Evolutionary conservation across 2,329 filamentous ascomycete species (phyloP), one percentile per base, ranked within the genome.

Genomic region (Blastomyces parvus): DNA sequence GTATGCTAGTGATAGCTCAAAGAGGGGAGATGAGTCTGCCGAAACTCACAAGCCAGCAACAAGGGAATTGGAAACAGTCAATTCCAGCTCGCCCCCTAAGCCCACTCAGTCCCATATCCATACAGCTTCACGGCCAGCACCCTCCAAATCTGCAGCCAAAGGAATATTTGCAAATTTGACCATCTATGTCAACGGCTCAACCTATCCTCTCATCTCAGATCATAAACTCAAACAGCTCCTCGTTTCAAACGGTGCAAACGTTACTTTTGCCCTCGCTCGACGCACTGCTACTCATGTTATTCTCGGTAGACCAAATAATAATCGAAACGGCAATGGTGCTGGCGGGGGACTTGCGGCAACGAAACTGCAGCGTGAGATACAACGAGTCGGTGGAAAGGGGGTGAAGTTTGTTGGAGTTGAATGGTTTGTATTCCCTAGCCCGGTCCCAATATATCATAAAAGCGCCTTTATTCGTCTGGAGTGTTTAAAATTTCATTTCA

Each of bases 171-270:
- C 83, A 55, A 84, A 86, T 19, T 81, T 91, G 27, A 86, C 84
- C 60, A 83, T 96, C 69, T 94, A 93, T 77, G 83, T 97, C 75
- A 96, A 96, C 75, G 91, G 91, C 65, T 92, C 89, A 68, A 96
- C 91, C 1, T 83, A 86, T 64, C 91, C 92, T 0, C 75, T 85
- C 30, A 83, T 96, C 66, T 95, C 90, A 17, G 92, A 97, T 74
- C 89, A 96, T 78, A 88, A 85, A 72, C 83, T 97, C 63, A 95
- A 94, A 79, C 86, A 87, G 62, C 75, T 95, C 19, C 82, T 97
- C 46, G 84, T 83, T 5, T 81, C 86, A 63, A 85, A 96, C 71
- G 93, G 92, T 25, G 93, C 86, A 0, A 80, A 77, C 52, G 80
- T 90, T 68, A 87, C 89, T 3, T 82, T 91, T 44, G 82, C 86